Evolutionary conservation across 2,329 filamentous ascomycete species (phyloP), one percentile per base, ranked within the genome.

Genomic region (Podosphaera leucotricha): DNA sequence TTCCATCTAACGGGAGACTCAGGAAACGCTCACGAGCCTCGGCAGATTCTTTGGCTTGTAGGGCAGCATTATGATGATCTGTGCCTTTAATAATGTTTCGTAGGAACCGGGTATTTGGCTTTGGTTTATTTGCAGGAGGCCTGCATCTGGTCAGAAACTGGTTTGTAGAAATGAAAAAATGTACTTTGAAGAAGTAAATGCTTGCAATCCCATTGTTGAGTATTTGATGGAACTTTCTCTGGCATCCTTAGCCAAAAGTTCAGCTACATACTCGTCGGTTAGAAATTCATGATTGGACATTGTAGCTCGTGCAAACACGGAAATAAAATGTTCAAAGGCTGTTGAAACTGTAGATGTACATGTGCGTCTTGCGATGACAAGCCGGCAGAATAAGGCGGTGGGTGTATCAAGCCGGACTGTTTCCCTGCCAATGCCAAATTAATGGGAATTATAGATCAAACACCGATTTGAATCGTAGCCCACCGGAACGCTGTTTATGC

Each of bases 51-150:
- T 78, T 92, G 0, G 80, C 82, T 16, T 84, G 72, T 24, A 95
- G 66, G 0, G 83, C 80, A 20, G 80, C 75, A 68, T 98, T 98
- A 62, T 98, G 87, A 44, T 62, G 79, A 53, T 92, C 80, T 7
- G 84, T 92, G 52, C 90, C 80, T 49, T 78, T 80, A 48, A 98
- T 83, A 46, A 95, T 81, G 54, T 90, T 80, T 46, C 77, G 77
- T 37, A 98, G 64, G 57, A 95, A 95, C 28, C 80, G 72, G 0
- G 82, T 94, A 55, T 98, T 95, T 2, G 87, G 86, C 58, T 87
- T 94, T 0, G 82, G 83, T 49, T 77, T 72, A 52, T 71, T 71
- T 39, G 70, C 62, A 46, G 76, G 72, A 44, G 54, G 55, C 46
- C 55, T 59, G 24, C 16, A 21, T 38, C 24, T 15, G 40, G 40